A percentile compares a stretch with the other conserved stretches of the same genome.
Conservation (phyloP, 805 yeast genomes). For the Ogataea ganodermae region DNA sequence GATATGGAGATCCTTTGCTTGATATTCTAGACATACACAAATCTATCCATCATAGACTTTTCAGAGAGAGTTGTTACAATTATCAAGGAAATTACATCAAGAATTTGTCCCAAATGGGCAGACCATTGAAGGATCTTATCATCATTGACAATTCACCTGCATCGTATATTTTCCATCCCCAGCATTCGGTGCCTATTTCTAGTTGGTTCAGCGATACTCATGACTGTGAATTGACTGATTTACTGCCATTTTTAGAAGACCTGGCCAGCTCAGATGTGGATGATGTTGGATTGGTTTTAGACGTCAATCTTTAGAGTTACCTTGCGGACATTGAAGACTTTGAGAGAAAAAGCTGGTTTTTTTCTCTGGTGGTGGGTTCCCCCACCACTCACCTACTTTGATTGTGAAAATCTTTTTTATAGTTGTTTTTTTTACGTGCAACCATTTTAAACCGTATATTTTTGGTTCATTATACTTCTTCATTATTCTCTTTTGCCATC, state of each 20-base stretch:
- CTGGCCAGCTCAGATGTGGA: slow-evolving; percentile 69
- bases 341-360: slow-evolving; percentile 12
- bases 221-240: slow-evolving; percentile 91
- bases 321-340: slow-evolving; percentile 30
- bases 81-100: slow-evolving; percentile 95
- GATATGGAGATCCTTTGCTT: slow-evolving; percentile 94
- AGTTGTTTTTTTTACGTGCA: background rate
- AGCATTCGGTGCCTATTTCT: slow-evolving; percentile 94
- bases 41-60: slow-evolving; percentile 84
- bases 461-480: slow-evolving; percentile 4
- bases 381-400: slow-evolving; percentile 1
- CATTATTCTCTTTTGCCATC: slow-evolving; percentile 1
- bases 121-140: slow-evolving; percentile 82
- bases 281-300: slow-evolving; percentile 84
- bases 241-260: slow-evolving; percentile 88
- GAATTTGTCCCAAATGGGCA: slow-evolving; percentile 89
- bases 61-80: slow-evolving; percentile 91
- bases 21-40: slow-evolving; percentile 81
- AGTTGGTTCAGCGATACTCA: slow-evolving; percentile 98
- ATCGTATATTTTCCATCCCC: slow-evolving; percentile 96
- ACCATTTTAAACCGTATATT: background rate
- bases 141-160: slow-evolving; percentile 98
- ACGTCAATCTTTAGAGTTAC: slow-evolving; percentile 48
- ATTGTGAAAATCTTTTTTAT: background rate
- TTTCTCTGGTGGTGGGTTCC: background rate